A percentile compares a stretch with the other conserved stretches of the same genome.
These are phyloP conservation scores for Pichia insulana DNA, from an alignment of 805 yeast genomes.

Conservation along the genomic window DNA sequence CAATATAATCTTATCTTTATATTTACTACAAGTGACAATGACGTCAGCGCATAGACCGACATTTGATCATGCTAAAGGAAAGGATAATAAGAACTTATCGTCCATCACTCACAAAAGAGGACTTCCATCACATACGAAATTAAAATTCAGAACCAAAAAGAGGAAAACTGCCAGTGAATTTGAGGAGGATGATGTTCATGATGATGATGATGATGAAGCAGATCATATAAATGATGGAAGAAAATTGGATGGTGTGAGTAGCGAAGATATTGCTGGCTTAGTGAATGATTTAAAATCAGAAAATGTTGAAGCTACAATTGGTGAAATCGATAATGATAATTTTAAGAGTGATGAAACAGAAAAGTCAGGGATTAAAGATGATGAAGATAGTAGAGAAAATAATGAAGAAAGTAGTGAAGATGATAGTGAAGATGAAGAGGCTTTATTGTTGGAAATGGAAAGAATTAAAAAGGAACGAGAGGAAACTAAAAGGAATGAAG, in stretches of 20 bases:
- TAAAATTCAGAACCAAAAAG: slow-evolving; percentile 36
- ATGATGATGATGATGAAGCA: slow-evolving; percentile 39
- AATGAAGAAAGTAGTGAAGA: slow-evolving; percentile 23
- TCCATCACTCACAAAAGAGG: slow-evolving; percentile 20
- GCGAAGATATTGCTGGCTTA: neutral
- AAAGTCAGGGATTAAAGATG: slow-evolving; percentile 38
- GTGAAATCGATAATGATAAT: slow-evolving; percentile 3
- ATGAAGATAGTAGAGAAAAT: slow-evolving; percentile 19
- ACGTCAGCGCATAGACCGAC: slow-evolving; percentile 67
- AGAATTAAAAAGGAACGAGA: slow-evolving; percentile 31
- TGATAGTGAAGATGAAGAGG: slow-evolving; percentile 49
- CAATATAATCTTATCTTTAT: too few species aligned
- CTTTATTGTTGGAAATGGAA: slow-evolving; percentile 32
- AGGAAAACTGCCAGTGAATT: slow-evolving; percentile 17
- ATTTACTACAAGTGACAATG: too few species aligned
- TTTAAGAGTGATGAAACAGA: slow-evolving; percentile 15
- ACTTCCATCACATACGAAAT: slow-evolving; percentile 30
- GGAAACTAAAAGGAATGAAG: slow-evolving; percentile 19
- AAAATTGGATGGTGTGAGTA: neutral
- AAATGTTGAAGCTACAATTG: neutral
- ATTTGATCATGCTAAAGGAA: slow-evolving; percentile 55
- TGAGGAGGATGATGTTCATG: slow-evolving; percentile 41
- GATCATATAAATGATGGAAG: slow-evolving; percentile 26
- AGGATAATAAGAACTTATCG: slow-evolving; percentile 34
- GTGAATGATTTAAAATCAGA: neutral